Base-by-base conservation (phyloP, 2,329 filamentous ascomycete species). In the Ophiognomonia clavigignenti-juglandacearum region DNA sequence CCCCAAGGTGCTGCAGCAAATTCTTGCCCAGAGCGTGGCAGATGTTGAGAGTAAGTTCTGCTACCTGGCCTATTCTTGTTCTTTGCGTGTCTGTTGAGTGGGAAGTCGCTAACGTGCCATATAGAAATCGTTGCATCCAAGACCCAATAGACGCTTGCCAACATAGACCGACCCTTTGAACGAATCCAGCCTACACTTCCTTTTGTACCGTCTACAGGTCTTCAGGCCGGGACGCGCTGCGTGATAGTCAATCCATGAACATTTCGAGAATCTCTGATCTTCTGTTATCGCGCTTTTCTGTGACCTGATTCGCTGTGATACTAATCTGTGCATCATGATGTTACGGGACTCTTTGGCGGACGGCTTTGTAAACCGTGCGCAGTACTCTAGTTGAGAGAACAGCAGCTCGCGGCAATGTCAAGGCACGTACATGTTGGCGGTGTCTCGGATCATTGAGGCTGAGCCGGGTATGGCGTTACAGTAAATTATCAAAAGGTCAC, bases 1-100 rank as follows among this genome's bases (percentile, higher is more conserved):
- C 81, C 93, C 95, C 70, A 97, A 91, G 83, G 80, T 85, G 58
- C 84, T 98, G 62, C 89, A 96, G 80, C 90, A 96, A 77, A 96
- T 98, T 64, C 83, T 98, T 61, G 86, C 93, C 76, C 93, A 98
- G 81, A 96, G 90, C 70, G 82, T 98, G 64, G 74, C 86, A 56
- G 93, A 98, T 71, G 85, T 98, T 66, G 93, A 98, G 84, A 92
- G 91, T 96, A 78, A 59, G 70, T 64, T 24, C 38, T 11, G 19
- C 19, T 36, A 18, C 31, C n/a, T 14, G 5, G 14, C 31, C n/a
- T 14, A 4, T 14, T 39, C 19, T 22, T 8, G 11, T 24, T 24
- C 6, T 27, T 43, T 41, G 16, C 42, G 38, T 40, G 13, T 16
- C 10, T 42, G 14, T 39, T 4, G 4, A 19, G 8, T 22, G 14